Percentiles rank a stretch among this genome's conserved stretches.
phyloP scores from a whole-genome alignment of 1,284 basidiomycete species.

The Hemileia vastatrix region DNA sequence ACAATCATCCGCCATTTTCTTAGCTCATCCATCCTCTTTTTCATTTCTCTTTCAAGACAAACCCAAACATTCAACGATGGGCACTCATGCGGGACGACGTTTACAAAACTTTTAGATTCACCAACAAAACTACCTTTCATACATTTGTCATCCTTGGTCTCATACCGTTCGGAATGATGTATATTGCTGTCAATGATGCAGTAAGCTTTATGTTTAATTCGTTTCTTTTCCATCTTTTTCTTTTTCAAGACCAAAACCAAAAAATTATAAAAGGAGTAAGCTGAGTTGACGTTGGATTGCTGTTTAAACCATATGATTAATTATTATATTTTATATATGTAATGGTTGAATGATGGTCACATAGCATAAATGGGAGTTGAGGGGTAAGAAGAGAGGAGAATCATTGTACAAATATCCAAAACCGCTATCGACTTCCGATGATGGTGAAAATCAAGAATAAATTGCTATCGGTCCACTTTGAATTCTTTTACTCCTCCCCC shows the following conservation, averaged over 20 bases:
- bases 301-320: background rate
- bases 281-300: too few relatives aligned
- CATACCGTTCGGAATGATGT: constrained; percentile 7
- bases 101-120: constrained; percentile 3
- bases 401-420: constrained; percentile 20
- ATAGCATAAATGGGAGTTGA: constrained; percentile 19
- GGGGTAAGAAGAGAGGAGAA: constrained; percentile 10
- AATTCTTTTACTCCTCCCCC: too few relatives aligned
- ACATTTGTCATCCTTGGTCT: constrained; percentile 25
- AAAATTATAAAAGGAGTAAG: background rate
- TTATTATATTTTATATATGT: background rate
- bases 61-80: constrained; percentile 1
- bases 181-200: constrained; percentile 13
- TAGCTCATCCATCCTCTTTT: background rate
- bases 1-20: background rate
- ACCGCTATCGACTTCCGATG: too few relatives aligned
- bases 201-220: too few relatives aligned
- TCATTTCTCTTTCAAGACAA: constrained; percentile 11
- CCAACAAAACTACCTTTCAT: constrained; percentile 16
- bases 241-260: background rate
- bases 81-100: constrained; percentile 26
- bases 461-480: too few relatives aligned
- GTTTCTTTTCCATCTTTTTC: too few relatives aligned
- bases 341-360: background rate
- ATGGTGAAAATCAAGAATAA: too few relatives aligned